Percentiles rank a stretch among this genome's conserved stretches.
These are phyloP conservation scores for Colletotrichum caudatum DNA, from an alignment of 2,329 filamentous ascomycete species.

Conservation along the genomic window DNA sequence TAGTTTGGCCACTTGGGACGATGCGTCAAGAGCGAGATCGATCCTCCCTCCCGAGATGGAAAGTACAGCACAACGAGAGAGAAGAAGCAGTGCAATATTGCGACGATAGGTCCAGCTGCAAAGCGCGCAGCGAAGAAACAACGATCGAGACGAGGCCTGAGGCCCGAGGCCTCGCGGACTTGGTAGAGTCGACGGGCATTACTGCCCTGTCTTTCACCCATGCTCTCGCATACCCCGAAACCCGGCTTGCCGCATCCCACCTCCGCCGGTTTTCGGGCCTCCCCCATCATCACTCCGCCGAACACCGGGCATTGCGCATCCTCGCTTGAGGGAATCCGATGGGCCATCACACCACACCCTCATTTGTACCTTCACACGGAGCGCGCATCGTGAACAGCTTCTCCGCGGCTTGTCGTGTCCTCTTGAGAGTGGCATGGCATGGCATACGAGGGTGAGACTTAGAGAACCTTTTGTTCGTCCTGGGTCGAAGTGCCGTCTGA, in stretches of 20 bases:
- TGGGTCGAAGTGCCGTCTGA: conserved; percentile 23
- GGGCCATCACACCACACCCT: conserved; percentile 1
- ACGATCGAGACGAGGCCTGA: conserved; percentile 12
- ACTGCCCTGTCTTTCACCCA: conserved; percentile 1
- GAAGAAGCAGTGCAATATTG: conserved; percentile 10
- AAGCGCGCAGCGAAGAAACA: conserved; percentile 23
- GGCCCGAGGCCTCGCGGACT: conserved; percentile 8
- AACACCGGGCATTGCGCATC: conserved; percentile 39
- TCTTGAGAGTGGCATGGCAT: neutral
- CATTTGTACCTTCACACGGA: conserved; percentile 11
- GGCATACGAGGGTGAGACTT: neutral
- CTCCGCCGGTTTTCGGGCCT: conserved; percentile 41
- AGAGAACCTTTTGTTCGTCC: neutral
- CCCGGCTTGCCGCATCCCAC: conserved; percentile 36
- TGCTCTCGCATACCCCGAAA: conserved; percentile 40
- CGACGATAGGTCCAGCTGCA: conserved; percentile 38
- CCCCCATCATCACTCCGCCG: conserved; percentile 41
- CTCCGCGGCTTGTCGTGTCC: conserved; percentile 16
- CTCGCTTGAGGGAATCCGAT: neutral
- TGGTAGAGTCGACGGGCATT: conserved; percentile 19
- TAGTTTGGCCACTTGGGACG: conserved; percentile 9
- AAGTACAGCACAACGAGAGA: neutral
- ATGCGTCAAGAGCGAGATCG: conserved; percentile 12
- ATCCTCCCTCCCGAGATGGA: conserved; percentile 13
- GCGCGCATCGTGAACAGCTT: neutral